Percentiles rank a stretch among this genome's conserved stretches.
Evolutionary conservation across 2,329 filamentous ascomycete species (phyloP).

Genomic region (Fragosphaeria purpurea): DNA sequence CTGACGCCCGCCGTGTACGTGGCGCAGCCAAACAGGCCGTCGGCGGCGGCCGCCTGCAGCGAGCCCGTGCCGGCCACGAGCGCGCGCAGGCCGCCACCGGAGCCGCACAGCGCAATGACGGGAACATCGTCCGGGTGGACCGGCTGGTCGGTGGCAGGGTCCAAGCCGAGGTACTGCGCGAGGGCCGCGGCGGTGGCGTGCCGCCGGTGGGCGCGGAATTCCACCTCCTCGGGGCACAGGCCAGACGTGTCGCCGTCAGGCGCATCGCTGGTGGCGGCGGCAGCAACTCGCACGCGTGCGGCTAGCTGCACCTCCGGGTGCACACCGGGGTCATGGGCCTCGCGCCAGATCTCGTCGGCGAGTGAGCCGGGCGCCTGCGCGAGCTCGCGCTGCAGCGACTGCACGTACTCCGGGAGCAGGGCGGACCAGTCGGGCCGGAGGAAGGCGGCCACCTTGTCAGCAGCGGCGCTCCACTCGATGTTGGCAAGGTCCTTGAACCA

Average conservation of each 20-base stretch:
- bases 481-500: slow-evolving; percentile 43
- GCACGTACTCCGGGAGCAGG: slow-evolving; percentile 62
- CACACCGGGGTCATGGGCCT: slow-evolving; percentile 71
- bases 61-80: slow-evolving; percentile 86
- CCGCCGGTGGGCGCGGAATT: slow-evolving; percentile 60
- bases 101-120: slow-evolving; percentile 86
- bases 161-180: slow-evolving; percentile 68
- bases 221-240: slow-evolving; percentile 73
- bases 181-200: slow-evolving; percentile 61
- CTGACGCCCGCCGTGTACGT: slow-evolving; percentile 95
- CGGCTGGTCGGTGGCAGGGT: slow-evolving; percentile 49
- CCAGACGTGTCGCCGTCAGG: slow-evolving; percentile 25
- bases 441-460: slow-evolving; percentile 54
- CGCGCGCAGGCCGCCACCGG: slow-evolving; percentile 73
- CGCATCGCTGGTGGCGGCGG: slow-evolving; percentile 15
- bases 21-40: slow-evolving; percentile 83
- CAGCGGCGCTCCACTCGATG: slow-evolving; percentile 43
- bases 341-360: slow-evolving; percentile 86
- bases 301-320: slow-evolving; percentile 83
- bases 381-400: slow-evolving; percentile 78
- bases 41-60: slow-evolving; percentile 71
- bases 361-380: slow-evolving; percentile 81
- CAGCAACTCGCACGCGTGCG: slow-evolving; percentile 71
- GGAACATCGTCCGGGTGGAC: slow-evolving; percentile 92
- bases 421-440: slow-evolving; percentile 79